Evolutionary conservation across 106 monocot genomes (phyloP), one percentile per base, ranked within the genome.

Genomic region (Amphibolis antarctica): DNA sequence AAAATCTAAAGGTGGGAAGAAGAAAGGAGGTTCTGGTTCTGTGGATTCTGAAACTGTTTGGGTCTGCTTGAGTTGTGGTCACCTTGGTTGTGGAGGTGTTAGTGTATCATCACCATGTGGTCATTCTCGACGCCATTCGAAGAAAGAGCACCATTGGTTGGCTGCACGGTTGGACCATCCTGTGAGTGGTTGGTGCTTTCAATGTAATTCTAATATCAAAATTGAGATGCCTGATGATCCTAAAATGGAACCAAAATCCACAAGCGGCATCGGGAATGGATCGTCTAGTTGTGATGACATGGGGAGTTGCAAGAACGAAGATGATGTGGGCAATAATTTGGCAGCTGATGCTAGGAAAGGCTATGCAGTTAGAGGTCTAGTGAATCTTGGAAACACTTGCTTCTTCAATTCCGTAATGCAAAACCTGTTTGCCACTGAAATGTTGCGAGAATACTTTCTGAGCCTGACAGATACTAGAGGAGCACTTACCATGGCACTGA

Each of bases 21-120:
- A 81, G 82, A 93, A 83, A 70, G 74, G 75, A 46, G 70, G 72
- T 12, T 66, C 69, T 56, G 17, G 4, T 48, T 25, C 64, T 5
- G 64, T 68, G 28, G 65, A 79, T 15, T 36, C 58, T 4, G 73
- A 77, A 13, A 55, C 74, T 20, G 62, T 83, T 18, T 96, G 96
- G 96, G 86, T 96, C 0, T 96, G 96, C 49, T 77, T 90, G 64
- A 78, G 79, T 65, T 96, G 96, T 68, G 65, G 71, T 27, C 75
- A 78, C 17, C 50, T 64, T 46, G 82, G 81, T 28, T 96, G 90
- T 44, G 90, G 90, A 26, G 84, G 78, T 47, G 26, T 53, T 13
- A 64, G 53, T 44, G 70, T 68, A 20, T 70, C 56, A 0, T 72
- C 63, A 70, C 96, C 96, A 0, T 80, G 84, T 57, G 90, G 86